Conservation (phyloP, 169 alveolate species). For the Miamiensis avidus region DNA sequence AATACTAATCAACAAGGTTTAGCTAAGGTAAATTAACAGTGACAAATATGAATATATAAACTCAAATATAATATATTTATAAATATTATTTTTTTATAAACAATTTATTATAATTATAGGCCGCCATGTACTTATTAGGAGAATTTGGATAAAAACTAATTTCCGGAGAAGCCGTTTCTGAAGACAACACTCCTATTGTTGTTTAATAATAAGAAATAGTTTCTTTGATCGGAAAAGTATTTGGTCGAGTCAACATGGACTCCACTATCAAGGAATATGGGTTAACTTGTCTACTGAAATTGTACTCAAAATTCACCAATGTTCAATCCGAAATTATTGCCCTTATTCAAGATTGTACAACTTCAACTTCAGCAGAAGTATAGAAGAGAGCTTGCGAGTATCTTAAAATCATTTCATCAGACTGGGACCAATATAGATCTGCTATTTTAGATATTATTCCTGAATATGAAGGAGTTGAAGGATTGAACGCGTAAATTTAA, state of each 20-base stretch:
- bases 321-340: conserved; percentile 27
- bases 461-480: conserved; percentile 9
- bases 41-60: neutral
- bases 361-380: conserved; percentile 56
- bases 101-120: neutral
- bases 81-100: no score
- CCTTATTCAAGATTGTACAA: conserved; percentile 36
- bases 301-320: conserved; percentile 44
- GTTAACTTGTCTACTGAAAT: conserved; percentile 58
- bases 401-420: conserved; percentile 47
- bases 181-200: conserved; percentile 47
- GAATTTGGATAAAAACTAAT: conserved; percentile 68
- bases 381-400: conserved; percentile 69
- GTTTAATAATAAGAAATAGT: conserved; percentile 62
- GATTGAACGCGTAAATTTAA: neutral
- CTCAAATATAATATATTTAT: no score
- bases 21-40: conserved; percentile 39
- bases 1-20: conserved; percentile 61
- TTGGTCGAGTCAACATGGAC: conserved; percentile 47
- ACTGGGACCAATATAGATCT: conserved; percentile 60
- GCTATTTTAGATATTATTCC: conserved; percentile 67
- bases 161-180: conserved; percentile 52
- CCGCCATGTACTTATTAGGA: conserved; percentile 63
- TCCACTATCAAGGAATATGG: conserved; percentile 59
- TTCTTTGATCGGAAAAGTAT: conserved; percentile 32